phyloP scores from a whole-genome alignment of 139 green algal genomes.

The Coelastrella sp. region DNA sequence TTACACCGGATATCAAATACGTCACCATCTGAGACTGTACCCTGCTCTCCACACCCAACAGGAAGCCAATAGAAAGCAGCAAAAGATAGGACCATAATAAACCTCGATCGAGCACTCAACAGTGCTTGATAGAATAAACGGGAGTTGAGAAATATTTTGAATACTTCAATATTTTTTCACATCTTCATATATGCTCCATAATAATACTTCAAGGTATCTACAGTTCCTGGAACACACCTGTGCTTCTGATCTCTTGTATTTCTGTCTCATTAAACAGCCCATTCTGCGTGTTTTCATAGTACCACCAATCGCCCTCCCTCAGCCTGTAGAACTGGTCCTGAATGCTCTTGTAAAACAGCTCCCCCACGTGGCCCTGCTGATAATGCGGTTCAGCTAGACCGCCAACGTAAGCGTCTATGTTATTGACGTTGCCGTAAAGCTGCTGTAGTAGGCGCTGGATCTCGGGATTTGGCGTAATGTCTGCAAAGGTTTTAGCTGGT shows the following conservation, averaged over 20 bases:
- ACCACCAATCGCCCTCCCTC: conserved; percentile 38
- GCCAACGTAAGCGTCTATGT: conserved; percentile 26
- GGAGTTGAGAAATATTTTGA: no score
- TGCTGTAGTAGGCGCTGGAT: background rate
- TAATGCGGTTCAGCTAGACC: conserved; percentile 21
- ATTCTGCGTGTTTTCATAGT: conserved; percentile 18
- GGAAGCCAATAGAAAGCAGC: no score
- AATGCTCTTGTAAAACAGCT: conserved; percentile 19
- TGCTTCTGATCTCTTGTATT: conserved; percentile 1
- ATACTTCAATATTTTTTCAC: no score
- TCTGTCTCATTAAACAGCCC: background rate
- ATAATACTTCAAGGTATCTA: background rate
- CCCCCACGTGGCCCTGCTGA: conserved; percentile 15
- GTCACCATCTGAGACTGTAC: no score
- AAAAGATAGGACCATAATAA: no score
- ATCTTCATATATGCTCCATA: background rate
- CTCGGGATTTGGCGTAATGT: background rate
- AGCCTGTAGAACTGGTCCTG: conserved; percentile 15
- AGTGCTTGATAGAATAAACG: no score
- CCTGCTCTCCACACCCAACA: no score
- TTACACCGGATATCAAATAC: no score
- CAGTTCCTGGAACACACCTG: background rate
- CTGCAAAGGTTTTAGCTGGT: background rate
- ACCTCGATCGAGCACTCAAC: no score
- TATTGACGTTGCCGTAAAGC: conserved; percentile 22